Conservation (phyloP, 495 filamentous ascomycete species). For the Penicillium odoratum region DNA sequence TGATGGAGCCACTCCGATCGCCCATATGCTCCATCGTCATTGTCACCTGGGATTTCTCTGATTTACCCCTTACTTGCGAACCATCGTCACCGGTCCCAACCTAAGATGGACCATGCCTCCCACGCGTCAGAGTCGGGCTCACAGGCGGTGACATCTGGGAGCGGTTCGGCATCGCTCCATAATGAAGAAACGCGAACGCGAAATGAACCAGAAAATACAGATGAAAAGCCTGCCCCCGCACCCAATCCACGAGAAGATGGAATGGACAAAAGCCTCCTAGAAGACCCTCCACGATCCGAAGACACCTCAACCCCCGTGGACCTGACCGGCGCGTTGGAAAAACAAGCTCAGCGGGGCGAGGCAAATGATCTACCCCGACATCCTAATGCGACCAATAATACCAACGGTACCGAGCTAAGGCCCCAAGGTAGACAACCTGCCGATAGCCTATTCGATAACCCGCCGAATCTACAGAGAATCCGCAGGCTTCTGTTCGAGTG, state of each 20-base stretch:
- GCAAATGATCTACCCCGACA: conserved; percentile 3
- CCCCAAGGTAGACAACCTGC: conserved; percentile 8
- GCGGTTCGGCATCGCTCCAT: conserved; percentile 14
- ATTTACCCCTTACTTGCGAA: neutral
- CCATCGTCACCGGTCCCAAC: conserved; percentile 7
- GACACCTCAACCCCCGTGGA: conserved; percentile 20
- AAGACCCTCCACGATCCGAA: conserved; percentile 6
- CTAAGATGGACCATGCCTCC: conserved; percentile 38
- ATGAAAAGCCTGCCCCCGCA: conserved; percentile 15
- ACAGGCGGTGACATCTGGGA: conserved; percentile 18
- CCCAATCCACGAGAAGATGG: conserved; percentile 12
- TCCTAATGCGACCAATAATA: neutral
- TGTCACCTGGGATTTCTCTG: conserved; percentile 7
- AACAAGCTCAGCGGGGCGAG: conserved; percentile 22
- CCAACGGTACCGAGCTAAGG: neutral
- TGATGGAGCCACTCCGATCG: neutral
- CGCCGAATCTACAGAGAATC: conserved; percentile 48
- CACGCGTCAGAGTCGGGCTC: conserved; percentile 26
- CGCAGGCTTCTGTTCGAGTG: conserved; percentile 51
- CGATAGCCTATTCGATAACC: conserved; percentile 40
- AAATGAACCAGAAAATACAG: conserved; percentile 9
- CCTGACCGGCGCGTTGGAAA: conserved; percentile 25
- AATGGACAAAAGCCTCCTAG: conserved; percentile 14
- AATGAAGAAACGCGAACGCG: conserved; percentile 15
- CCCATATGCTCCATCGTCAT: conserved; percentile 1